Conservation (phyloP, 768 basidiomycete genomes). For the Russula sp. region DNA sequence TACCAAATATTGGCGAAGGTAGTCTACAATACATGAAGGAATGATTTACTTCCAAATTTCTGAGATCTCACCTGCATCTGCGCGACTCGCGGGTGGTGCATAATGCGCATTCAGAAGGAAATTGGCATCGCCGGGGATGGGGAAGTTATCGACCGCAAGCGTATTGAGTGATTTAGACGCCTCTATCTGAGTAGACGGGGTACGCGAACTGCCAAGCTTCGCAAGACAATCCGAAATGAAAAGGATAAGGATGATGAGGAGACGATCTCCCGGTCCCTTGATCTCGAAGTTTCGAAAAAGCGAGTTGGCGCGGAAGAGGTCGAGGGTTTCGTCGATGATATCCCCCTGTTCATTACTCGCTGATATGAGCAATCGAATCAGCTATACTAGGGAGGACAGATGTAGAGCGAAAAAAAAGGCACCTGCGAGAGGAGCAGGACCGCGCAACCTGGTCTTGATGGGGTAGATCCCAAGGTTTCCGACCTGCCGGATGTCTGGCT, state of each 20-base stretch:
- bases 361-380: conserved; percentile 27
- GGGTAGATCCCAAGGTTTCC: conserved; percentile 90
- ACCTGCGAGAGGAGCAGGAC: conserved; percentile 77
- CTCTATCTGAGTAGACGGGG: conserved; percentile 68
- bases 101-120: conserved; percentile 93
- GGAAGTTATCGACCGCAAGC: conserved; percentile 86
- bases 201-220: conserved; percentile 70
- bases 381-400: conserved; percentile 12
- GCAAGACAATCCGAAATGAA: conserved; percentile 96
- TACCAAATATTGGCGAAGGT: conserved; percentile 81
- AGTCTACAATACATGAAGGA: conserved; percentile 46
- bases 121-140: conserved; percentile 92
- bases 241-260: conserved; percentile 94
- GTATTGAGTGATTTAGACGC: conserved; percentile 86
- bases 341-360: conserved; percentile 76
- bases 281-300: conserved; percentile 99
- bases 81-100: conserved; percentile 63
- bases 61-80: conserved; percentile 60
- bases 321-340: conserved; percentile 92
- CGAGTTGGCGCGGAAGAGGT: conserved; percentile 97
- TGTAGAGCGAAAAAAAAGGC: conserved; percentile 23
- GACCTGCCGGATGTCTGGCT: conserved; percentile 69
- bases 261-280: conserved; percentile 93
- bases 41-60: neutral
- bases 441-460: conserved; percentile 85